Conservation (phyloP, 768 basidiomycete species). For the Tubosaeta brunneosetosa region DNA sequence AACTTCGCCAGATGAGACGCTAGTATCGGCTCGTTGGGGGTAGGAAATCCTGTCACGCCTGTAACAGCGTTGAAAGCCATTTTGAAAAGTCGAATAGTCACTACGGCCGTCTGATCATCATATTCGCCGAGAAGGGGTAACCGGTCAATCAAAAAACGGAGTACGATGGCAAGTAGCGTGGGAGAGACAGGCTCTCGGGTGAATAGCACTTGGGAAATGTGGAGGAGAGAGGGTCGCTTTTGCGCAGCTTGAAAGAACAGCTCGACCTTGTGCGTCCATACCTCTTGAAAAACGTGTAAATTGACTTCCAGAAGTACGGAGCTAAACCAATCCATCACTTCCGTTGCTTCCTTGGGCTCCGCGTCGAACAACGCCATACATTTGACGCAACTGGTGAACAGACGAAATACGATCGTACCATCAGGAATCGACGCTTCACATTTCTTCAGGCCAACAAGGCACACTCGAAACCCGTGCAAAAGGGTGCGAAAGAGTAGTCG, state of each 20-base stretch:
- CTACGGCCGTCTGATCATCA: conserved; percentile 74
- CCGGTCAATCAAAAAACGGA: conserved; percentile 78
- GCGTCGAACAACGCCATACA: conserved; percentile 83
- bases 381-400: conserved; percentile 81
- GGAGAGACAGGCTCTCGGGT: conserved; percentile 71
- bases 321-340: conserved; percentile 79
- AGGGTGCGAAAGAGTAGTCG: conserved; percentile 84
- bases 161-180: conserved; percentile 81
- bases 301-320: conserved; percentile 78
- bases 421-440: conserved; percentile 76
- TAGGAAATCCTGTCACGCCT: conserved; percentile 49
- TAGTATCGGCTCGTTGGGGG: conserved; percentile 84
- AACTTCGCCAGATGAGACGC: conserved; percentile 88
- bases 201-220: conserved; percentile 82
- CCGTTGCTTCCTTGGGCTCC: conserved; percentile 62
- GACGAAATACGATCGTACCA: conserved; percentile 78
- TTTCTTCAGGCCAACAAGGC: conserved; percentile 71
- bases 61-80: conserved; percentile 85
- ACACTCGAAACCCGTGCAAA: conserved; percentile 81
- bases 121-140: conserved; percentile 82
- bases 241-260: conserved; percentile 82
- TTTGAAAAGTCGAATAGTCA: conserved; percentile 90
- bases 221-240: conserved; percentile 73
- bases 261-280: conserved; percentile 90
- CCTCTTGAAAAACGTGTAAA: conserved; percentile 90